Evolutionary conservation across 2,329 filamentous ascomycete species (phyloP).

Genomic region (Cadophora malorum): DNA sequence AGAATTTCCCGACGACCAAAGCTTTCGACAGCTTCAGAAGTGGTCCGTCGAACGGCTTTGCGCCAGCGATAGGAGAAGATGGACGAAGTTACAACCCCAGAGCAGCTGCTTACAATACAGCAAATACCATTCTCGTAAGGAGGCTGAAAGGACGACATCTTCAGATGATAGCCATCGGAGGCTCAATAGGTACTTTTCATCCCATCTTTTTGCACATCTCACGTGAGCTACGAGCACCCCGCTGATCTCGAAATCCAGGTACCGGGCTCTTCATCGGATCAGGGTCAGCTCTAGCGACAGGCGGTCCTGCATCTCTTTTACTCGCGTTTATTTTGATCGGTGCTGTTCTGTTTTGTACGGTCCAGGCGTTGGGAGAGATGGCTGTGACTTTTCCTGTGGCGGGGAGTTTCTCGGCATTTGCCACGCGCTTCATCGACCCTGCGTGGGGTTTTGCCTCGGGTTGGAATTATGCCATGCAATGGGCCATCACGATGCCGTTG

Average conservation of each 20-base stretch:
- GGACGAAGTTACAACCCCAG: constrained; percentile 67
- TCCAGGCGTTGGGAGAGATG: constrained; percentile 90
- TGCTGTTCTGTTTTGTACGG: constrained; percentile 87
- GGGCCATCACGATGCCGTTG: constrained; percentile 81
- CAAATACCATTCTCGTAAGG: constrained; percentile 75
- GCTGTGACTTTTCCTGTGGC: constrained; percentile 92
- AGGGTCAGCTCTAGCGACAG: constrained; percentile 70
- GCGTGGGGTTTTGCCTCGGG: constrained; percentile 96
- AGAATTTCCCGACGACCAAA: constrained; percentile 31
- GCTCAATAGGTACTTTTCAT: constrained; percentile 72
- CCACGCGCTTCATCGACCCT: constrained; percentile 91
- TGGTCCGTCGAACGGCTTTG: constrained; percentile 31
- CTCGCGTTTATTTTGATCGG: constrained; percentile 83
- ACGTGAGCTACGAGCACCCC: constrained; percentile 25
- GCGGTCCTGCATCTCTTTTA: constrained; percentile 79
- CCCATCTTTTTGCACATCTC: constrained; percentile 8
- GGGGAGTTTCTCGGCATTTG: constrained; percentile 92
- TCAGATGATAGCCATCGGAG: constrained; percentile 97
- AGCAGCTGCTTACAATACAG: constrained; percentile 65
- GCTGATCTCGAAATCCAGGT: constrained; percentile 54
- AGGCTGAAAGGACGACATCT: constrained; percentile 84
- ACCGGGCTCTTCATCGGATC: constrained; percentile 89
- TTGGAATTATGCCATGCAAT: constrained; percentile 92
- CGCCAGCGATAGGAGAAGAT: constrained; percentile 36
- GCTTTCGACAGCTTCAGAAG: constrained; percentile 41